Evolutionary conservation across 306 rosid species (phyloP).

Genomic region (Vicia villosa): DNA sequence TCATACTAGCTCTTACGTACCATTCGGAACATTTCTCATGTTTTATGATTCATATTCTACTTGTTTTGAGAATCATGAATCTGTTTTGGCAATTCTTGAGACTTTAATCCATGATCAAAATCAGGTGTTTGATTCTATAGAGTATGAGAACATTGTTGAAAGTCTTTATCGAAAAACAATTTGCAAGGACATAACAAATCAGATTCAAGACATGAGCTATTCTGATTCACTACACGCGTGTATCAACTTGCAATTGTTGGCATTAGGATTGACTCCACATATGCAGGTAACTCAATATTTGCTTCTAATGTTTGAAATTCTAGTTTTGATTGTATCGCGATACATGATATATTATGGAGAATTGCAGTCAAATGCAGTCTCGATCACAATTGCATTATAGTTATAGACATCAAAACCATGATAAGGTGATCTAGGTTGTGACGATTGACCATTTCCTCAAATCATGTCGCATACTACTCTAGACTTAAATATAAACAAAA

Average conservation of each 20-base stretch:
- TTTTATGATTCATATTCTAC: constrained; percentile 47
- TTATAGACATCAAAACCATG: not conserved
- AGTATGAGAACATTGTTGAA: constrained; percentile 47
- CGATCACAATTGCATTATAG: not conserved
- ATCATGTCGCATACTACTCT: no score
- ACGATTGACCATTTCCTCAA: not conserved
- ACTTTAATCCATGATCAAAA: not conserved
- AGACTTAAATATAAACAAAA: no score
- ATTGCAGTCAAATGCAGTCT: no score
- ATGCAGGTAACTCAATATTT: constrained; percentile 42
- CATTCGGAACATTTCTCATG: constrained; percentile 73
- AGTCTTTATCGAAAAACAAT: constrained; percentile 32
- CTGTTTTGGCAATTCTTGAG: constrained; percentile 37
- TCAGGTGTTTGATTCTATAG: not conserved
- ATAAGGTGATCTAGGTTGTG: not conserved
- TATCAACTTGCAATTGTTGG: constrained; percentile 43
- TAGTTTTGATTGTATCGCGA: not conserved
- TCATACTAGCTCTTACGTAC: constrained; percentile 28
- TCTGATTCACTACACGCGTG: no score
- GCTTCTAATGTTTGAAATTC: not conserved
- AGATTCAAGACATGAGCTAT: no score
- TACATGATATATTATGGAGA: no score
- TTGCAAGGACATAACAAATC: no score
- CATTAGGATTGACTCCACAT: constrained; percentile 40
- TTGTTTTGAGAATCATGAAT: constrained; percentile 53